Conservation (phyloP, 805 yeast species). For the Lachancea sp. region DNA sequence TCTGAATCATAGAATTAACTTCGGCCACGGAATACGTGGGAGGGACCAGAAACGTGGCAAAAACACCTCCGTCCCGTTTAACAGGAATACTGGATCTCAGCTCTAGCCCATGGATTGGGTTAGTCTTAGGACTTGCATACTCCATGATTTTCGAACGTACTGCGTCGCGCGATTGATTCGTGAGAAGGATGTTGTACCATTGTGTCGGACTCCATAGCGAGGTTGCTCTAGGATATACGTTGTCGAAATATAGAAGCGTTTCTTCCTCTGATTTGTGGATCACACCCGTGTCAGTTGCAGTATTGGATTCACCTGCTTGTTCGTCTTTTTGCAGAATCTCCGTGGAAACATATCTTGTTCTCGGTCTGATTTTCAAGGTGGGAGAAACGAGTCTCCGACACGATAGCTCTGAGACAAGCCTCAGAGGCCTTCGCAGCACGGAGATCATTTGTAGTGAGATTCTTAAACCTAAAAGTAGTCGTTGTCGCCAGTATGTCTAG, state of each 20-base stretch:
- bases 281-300: conserved; percentile 52
- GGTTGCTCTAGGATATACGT: conserved; percentile 42
- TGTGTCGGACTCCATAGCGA: conserved; percentile 43
- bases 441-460: not conserved
- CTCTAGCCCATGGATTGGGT: conserved; percentile 37
- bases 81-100: conserved; percentile 62
- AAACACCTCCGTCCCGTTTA: conserved; percentile 87
- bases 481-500: too few species aligned
- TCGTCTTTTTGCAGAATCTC: conserved; percentile 40
- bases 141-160: conserved; percentile 35
- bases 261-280: conserved; percentile 44
- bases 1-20: conserved; percentile 45
- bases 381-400: not conserved
- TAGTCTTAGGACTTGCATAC: conserved; percentile 35
- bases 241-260: conserved; percentile 51
- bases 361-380: not conserved
- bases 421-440: not conserved
- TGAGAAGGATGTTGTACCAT: conserved; percentile 36
- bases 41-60: conserved; percentile 69
- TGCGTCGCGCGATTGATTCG: conserved; percentile 35
- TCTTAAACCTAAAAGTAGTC: too few species aligned
- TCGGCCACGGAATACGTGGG: conserved; percentile 42
- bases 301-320: conserved; percentile 49
- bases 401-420: not conserved
- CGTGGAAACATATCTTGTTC: conserved; percentile 31